Conservation (phyloP, 2,329 filamentous ascomycete species). For the Fusarium palustre region DNA sequence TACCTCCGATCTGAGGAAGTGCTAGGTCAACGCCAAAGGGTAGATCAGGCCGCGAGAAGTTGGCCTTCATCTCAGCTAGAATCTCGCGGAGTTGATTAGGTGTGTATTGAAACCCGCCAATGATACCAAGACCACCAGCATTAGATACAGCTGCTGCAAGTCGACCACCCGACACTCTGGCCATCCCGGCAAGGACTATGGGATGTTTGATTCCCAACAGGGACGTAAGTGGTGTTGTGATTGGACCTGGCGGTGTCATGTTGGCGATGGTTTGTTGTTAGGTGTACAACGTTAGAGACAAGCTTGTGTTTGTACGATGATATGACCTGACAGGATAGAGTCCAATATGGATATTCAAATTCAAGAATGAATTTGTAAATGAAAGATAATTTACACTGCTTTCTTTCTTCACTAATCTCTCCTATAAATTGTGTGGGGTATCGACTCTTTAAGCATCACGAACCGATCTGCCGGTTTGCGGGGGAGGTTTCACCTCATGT, state of each 20-base stretch:
- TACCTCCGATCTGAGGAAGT: slow-evolving; percentile 86
- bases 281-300: not conserved
- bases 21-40: slow-evolving; percentile 94
- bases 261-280: slow-evolving; percentile 13
- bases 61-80: slow-evolving; percentile 85
- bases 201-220: slow-evolving; percentile 89
- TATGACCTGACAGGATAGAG: not conserved
- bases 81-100: slow-evolving; percentile 81
- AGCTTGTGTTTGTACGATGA: not conserved
- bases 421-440: slow-evolving; percentile 22
- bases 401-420: not conserved
- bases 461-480: slow-evolving; percentile 45
- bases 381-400: not conserved
- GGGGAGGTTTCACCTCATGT: slow-evolving; percentile 40
- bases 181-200: slow-evolving; percentile 94
- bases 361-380: not conserved
- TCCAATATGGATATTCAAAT: not conserved
- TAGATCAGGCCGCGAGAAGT: slow-evolving; percentile 73
- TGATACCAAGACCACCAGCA: slow-evolving; percentile 84
- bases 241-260: slow-evolving; percentile 63
- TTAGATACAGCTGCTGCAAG: slow-evolving; percentile 90
- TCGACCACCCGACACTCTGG: slow-evolving; percentile 79
- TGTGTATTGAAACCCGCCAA: slow-evolving; percentile 78
- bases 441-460: slow-evolving; percentile 28
- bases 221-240: slow-evolving; percentile 80